Evolutionary conservation across 1,139 yeast genomes (phyloP).

Genomic region (Blastobotrys capitulatus): DNA sequence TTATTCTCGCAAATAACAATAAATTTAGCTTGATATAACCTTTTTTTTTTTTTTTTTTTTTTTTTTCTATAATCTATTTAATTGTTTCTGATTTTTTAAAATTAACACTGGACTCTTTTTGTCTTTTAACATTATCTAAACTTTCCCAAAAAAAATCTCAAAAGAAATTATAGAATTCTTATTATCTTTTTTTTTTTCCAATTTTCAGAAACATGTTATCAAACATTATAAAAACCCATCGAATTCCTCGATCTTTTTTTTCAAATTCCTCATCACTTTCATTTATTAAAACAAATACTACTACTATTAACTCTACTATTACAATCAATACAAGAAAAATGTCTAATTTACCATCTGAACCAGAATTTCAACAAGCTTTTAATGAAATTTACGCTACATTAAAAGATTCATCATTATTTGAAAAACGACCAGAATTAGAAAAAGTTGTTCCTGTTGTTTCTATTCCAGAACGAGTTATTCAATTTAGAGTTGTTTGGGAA

Average conservation of each 20-base stretch:
- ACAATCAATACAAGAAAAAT: constrained; percentile 4
- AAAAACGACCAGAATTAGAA: constrained; percentile 83
- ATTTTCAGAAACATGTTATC: background rate
- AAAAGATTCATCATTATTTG: constrained; percentile 85
- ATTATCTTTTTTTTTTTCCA: no score
- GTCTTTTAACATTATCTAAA: no score
- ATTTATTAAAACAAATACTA: background rate
- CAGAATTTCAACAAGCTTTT: constrained; percentile 99
- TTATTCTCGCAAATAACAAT: background rate
- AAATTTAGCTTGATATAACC: background rate
- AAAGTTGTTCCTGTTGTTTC: constrained; percentile 87
- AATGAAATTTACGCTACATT: constrained; percentile 85
- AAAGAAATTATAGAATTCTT: no score
- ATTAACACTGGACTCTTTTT: no score
- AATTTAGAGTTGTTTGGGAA: constrained; percentile 98
- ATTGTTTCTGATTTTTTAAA: background rate
- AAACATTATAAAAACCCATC: background rate
- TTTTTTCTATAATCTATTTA: no score
- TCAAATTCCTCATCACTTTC: background rate
- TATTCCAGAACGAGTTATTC: constrained; percentile 92
- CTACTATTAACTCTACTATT: background rate
- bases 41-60: no score
- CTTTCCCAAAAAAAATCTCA: no score
- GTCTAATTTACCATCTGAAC: constrained; percentile 47
- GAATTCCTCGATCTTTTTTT: background rate